phyloP scores from a whole-genome alignment of 2,329 filamentous ascomycete genomes.

The Monilinia laxa region DNA sequence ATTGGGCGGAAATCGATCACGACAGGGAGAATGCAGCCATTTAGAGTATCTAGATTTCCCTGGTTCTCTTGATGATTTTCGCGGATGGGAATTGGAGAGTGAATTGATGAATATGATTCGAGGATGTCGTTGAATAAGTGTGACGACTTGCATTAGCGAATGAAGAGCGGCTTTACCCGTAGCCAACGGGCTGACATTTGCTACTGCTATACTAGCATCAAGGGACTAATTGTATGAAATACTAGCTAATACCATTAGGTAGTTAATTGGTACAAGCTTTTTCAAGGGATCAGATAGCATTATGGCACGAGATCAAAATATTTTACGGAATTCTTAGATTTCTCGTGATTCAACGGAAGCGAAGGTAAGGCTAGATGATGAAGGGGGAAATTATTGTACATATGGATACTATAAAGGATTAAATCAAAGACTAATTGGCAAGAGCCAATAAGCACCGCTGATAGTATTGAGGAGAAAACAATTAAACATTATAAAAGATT shows the following conservation, averaged over 20 bases:
- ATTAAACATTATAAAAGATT: neutral
- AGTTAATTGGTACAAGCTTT: conserved; percentile 1
- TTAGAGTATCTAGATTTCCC: conserved; percentile 4
- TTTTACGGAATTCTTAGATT: neutral
- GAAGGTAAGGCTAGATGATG: conserved; percentile 4
- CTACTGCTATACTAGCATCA: neutral
- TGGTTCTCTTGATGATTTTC: conserved; percentile 23
- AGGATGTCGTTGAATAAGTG: conserved; percentile 24
- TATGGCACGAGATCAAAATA: neutral
- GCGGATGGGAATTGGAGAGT: conserved; percentile 14
- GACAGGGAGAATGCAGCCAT: conserved; percentile 22
- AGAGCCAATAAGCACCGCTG: neutral
- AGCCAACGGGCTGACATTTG: conserved; percentile 18
- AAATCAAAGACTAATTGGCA: neutral
- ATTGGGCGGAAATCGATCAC: conserved; percentile 37
- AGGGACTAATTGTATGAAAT: neutral
- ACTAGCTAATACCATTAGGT: neutral
- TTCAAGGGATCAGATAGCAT: neutral
- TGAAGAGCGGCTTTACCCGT: conserved; percentile 23
- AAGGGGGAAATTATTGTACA: neutral
- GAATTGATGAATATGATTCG: conserved; percentile 17
- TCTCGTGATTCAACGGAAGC: neutral
- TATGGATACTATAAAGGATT: neutral
- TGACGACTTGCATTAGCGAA: conserved; percentile 24
- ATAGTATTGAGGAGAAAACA: neutral